Evolutionary conservation across 768 basidiomycete genomes (phyloP), one percentile per base, ranked within the genome.

Genomic region (Lepiota brunneoincarnata): DNA sequence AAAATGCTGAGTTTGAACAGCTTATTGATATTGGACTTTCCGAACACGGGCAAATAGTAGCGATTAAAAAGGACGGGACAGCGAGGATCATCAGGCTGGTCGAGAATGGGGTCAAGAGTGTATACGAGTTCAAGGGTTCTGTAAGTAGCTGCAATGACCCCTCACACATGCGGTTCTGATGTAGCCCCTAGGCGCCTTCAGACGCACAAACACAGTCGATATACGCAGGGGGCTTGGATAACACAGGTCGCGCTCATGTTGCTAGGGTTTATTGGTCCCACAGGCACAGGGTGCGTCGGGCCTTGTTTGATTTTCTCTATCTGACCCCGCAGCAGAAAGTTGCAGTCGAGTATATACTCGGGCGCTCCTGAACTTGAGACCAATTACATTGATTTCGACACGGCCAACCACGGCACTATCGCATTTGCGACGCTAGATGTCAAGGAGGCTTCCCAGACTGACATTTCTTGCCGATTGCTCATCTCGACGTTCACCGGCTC

Each of bases 401-500:
- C 59, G 2, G 38, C 49, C 6, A 51, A 50, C n/a, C n/a, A 59
- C 6, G 59, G 59, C 2, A 34, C 51, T n/a, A 18, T 59, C 36
- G 36, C 41, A 14, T 51, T 56, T 12, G 46, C 49, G 18, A 43
- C 59, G 14, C 42, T 61, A 36, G 49, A 52, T 20, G 46, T 52
- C 1, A 40, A 47, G 31, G 45, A 39, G 15, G 17, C 38, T 31
- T 35, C 28, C 31, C 26, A 47, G 4, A 26, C 23, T 6, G 36
- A 43, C 36, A 50, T 49, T 17, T 14, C 21, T 20, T 85, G 1
- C 89, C 89, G 0, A 80, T 81, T n/a, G 86, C 87, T 1, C 92
- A 91, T 9, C 75, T 89, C 3, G 61, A 94, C 23, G 88, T 93
- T 59, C 69, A 87, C 7, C 91, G 91, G 89, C 72, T 82, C 57